Conservation (phyloP, 2,329 filamentous ascomycete species). For the Metarhizium guizhouense region DNA sequence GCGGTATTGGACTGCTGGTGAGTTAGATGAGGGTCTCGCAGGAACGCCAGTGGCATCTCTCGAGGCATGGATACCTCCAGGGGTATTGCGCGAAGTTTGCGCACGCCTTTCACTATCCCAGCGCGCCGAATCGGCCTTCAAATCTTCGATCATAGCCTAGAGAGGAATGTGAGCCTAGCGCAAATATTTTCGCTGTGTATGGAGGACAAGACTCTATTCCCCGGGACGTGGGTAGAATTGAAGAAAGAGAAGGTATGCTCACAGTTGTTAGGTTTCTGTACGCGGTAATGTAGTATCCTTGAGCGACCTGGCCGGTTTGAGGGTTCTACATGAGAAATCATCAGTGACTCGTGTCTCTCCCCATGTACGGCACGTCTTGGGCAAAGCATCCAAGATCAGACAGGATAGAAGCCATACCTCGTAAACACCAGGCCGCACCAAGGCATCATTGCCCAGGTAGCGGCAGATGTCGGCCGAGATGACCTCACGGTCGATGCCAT, state of each 20-base stretch:
- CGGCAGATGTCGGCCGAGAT: slow-evolving; percentile 79
- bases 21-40: slow-evolving; percentile 49
- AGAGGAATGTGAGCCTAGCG: slow-evolving; percentile 6
- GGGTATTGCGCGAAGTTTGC: slow-evolving; percentile 42
- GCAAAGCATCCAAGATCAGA: not conserved
- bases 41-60: slow-evolving; percentile 38
- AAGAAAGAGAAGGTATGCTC: slow-evolving; percentile 26
- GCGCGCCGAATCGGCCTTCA: slow-evolving; percentile 52
- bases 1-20: slow-evolving; percentile 47
- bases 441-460: slow-evolving; percentile 74
- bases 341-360: not conserved
- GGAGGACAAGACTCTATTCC: not conserved
- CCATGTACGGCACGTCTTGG: not conserved
- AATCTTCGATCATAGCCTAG: slow-evolving; percentile 54
- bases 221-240: not conserved
- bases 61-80: slow-evolving; percentile 50
- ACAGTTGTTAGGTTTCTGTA: slow-evolving; percentile 73
- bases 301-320: slow-evolving; percentile 49
- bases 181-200: not conserved
- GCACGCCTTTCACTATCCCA: slow-evolving; percentile 53
- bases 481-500: slow-evolving; percentile 76
- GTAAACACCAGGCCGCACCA: slow-evolving; percentile 66
- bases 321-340: slow-evolving; percentile 33
- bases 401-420: slow-evolving; percentile 42
- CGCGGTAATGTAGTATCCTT: slow-evolving; percentile 70